Evolutionary conservation across 495 filamentous ascomycete genomes (phyloP), one percentile per base, ranked within the genome.

Genomic region (Penicillium robsamsonii): DNA sequence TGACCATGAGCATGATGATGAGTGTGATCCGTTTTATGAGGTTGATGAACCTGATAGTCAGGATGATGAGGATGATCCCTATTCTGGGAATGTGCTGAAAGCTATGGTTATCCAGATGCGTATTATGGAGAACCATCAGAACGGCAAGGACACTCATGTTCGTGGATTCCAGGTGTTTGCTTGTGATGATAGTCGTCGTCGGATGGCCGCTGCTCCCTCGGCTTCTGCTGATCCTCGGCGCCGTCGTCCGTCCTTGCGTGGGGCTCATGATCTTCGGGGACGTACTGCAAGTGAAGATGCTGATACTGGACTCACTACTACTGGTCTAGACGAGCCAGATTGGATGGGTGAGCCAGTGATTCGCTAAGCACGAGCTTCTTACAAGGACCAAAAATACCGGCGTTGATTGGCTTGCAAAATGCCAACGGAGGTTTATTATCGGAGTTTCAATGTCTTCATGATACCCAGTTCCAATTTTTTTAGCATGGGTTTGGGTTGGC

Each of bases 111-210:
- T 97, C 12, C 91, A 96, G 69, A 84, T 97, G 49, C 82, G 84
- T 48, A 81, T 98, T 59, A 81, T 90, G 54, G 95, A 96, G 75
- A 98, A 98, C 63, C 94, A 98, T 73, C 94, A 98, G 77, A 98
- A 98, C 70, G 94, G 94, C 53, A 98, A 98, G 68, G 94, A 98
- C 70, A 98, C 94, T 4, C 94, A 98, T 79, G 84, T 98, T 40
- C 85, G 94, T 37, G 93, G 90, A 0, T 80, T 98, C 68, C 92
- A 97, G 79, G 84, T 98, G 25, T 98, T 91, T 68, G 89, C 90
- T 5, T 72, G 79, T 41, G 92, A 97, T 59, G 80, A 83, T 44
- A 70, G 61, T 33, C 67, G 70, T 0, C 63, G 68, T 0, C 67
- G 68, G 1, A 53, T 69, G 31, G 69, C 56, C 15, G 65, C 62